These are phyloP conservation scores for Tripidium arundinaceum DNA, from an alignment of 202 grass and related monocot species.

Conservation along the genomic window DNA sequence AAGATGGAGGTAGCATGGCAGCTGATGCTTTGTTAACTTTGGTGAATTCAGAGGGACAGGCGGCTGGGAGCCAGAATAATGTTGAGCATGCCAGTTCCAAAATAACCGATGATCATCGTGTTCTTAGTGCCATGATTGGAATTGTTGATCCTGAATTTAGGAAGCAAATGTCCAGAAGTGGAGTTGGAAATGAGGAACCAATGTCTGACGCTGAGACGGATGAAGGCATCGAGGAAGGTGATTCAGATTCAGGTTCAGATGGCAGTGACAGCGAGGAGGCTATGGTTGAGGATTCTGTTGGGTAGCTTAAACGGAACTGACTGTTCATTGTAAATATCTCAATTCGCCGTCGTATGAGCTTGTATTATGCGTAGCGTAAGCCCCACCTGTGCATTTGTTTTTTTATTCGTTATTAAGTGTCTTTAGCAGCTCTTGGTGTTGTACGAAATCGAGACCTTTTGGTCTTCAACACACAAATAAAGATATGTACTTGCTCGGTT, in stretches of 20 bases:
- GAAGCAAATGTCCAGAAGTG: constrained; percentile 36
- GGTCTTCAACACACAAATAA: not conserved
- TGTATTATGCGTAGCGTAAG: constrained; percentile 20
- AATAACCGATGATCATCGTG: too few species aligned
- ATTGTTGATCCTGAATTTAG: constrained; percentile 64
- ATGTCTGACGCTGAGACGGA: constrained; percentile 66
- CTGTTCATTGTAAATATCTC: constrained; percentile 32
- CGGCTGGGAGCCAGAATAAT: too few species aligned
- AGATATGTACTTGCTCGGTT: not conserved
- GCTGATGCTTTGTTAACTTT: too few species aligned
- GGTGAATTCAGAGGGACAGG: too few species aligned
- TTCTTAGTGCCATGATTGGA: constrained; percentile 55
- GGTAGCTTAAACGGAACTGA: constrained; percentile 24
- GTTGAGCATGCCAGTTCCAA: too few species aligned
- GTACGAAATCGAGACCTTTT: not conserved
- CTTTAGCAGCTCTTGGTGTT: not conserved
- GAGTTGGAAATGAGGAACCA: constrained; percentile 24
- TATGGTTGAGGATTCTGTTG: constrained; percentile 59
- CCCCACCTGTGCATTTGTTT: not conserved
- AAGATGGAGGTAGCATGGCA: too few species aligned
- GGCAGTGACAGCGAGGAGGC: constrained; percentile 29
- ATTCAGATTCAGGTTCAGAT: constrained; percentile 13
- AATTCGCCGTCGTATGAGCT: not conserved
- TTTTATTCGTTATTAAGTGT: not conserved
- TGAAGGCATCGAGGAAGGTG: constrained; percentile 37